A percentile compares a stretch with the other conserved stretches of the same genome.
phyloP scores from a whole-genome alignment of 23 red algal genomes.

The Gracilariopsis chorda region DNA sequence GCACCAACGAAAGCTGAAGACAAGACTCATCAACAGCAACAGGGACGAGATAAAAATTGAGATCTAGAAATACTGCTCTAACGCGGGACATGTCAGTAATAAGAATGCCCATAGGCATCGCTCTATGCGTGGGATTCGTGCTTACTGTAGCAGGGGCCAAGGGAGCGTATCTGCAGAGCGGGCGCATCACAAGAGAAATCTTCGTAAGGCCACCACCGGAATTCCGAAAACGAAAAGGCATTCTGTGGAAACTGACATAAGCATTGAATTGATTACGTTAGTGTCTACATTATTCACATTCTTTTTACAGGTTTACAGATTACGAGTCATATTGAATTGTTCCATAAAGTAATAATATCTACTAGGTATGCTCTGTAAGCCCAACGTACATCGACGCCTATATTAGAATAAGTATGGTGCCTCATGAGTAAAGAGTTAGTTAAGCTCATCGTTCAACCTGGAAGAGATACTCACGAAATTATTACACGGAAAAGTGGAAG shows the following conservation, averaged over 20 bases:
- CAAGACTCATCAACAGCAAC: too few relatives aligned
- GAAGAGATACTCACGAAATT: neutral
- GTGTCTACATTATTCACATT: too few relatives aligned
- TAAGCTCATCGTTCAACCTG: too few relatives aligned
- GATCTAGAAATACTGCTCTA: neutral
- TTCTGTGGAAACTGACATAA: neutral
- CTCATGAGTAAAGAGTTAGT: too few relatives aligned
- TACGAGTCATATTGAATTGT: too few relatives aligned
- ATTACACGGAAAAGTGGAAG: neutral
- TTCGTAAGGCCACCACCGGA: neutral
- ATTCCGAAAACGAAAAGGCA: neutral
- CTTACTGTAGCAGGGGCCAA: neutral
- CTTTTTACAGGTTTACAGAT: too few relatives aligned
- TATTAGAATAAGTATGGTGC: too few relatives aligned
- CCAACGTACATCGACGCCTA: too few relatives aligned
- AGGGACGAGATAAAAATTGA: neutral
- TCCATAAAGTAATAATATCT: too few relatives aligned
- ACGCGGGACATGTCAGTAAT: constrained; percentile 1
- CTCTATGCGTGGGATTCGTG: neutral
- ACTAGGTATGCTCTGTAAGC: too few relatives aligned
- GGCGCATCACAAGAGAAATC: neutral
- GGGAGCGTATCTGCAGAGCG: too few relatives aligned
- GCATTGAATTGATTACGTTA: too few relatives aligned
- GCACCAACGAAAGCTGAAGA: neutral
- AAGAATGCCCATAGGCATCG: constrained; percentile 1